Conservation (phyloP, 2,329 filamentous ascomycete genomes). For the Arthrobotrys entomopaga region DNA sequence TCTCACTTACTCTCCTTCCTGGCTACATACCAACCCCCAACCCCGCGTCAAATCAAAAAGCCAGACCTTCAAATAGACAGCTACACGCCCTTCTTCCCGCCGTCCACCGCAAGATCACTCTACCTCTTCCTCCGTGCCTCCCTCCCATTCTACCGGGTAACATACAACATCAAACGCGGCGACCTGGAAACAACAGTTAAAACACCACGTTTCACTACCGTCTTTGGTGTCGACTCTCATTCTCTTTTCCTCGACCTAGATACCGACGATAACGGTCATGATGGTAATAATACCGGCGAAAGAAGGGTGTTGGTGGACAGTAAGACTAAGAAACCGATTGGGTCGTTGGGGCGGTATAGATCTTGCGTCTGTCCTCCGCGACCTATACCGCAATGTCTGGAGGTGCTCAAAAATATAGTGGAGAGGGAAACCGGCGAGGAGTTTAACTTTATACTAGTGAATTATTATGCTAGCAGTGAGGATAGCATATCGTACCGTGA, state of each 20-base stretch:
- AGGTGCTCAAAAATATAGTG: slow-evolving; percentile 71
- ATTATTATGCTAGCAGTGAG: slow-evolving; percentile 79
- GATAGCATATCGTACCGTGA: slow-evolving; percentile 71
- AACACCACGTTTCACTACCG: slow-evolving; percentile 68
- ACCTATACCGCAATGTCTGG: slow-evolving; percentile 76
- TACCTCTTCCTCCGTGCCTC: slow-evolving; percentile 78
- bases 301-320: slow-evolving; percentile 62
- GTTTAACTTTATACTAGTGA: slow-evolving; percentile 84
- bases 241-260: slow-evolving; percentile 67
- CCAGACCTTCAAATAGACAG: slow-evolving; percentile 78
- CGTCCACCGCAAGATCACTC: slow-evolving; percentile 68
- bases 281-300: slow-evolving; percentile 58
- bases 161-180: slow-evolving; percentile 76
- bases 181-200: slow-evolving; percentile 70
- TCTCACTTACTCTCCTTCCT: slow-evolving; percentile 24
- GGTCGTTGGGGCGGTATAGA: slow-evolving; percentile 67
- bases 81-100: slow-evolving; percentile 77
- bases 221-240: slow-evolving; percentile 72
- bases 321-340: slow-evolving; percentile 62
- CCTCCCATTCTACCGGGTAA: slow-evolving; percentile 79
- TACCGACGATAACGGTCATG: slow-evolving; percentile 59
- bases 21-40: slow-evolving; percentile 8
- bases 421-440: slow-evolving; percentile 72
- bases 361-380: slow-evolving; percentile 68
- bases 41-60: slow-evolving; percentile 67